Percentiles rank a stretch among this genome's conserved stretches.
These are phyloP conservation scores for Chrysoporthe cubensis DNA, from an alignment of 2,329 filamentous ascomycete genomes.

Conservation along the genomic window DNA sequence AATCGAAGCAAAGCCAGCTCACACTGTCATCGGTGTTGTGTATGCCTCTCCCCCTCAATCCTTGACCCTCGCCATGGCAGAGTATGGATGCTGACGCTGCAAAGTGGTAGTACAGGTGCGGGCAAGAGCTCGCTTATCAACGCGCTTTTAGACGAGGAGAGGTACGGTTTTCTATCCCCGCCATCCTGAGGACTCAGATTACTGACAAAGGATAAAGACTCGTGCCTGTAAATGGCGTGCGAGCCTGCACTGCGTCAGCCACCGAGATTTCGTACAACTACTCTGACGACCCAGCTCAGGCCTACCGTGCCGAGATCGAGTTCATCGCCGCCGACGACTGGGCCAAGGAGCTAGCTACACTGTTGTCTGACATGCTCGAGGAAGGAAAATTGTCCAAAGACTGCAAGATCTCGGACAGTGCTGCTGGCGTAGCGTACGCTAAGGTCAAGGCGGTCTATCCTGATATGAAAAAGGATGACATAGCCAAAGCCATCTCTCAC, in stretches of 20 bases:
- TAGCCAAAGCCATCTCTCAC: constrained; percentile 42
- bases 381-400: constrained; percentile 40
- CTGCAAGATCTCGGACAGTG: constrained; percentile 31
- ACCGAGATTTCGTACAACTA: constrained; percentile 64
- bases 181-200: constrained; percentile 31
- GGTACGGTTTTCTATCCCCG: constrained; percentile 30
- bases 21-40: constrained; percentile 59
- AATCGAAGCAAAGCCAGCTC: constrained; percentile 41
- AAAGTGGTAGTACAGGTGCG: constrained; percentile 59
- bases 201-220: constrained; percentile 34
- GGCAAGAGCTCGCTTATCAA: constrained; percentile 69
- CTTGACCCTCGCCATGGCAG: too few relatives aligned
- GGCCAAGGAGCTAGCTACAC: constrained; percentile 52
- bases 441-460: constrained; percentile 56
- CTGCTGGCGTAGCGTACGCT: constrained; percentile 50
- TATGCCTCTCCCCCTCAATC: neutral
- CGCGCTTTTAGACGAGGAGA: constrained; percentile 64
- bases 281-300: constrained; percentile 38
- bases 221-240: constrained; percentile 53
- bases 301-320: constrained; percentile 60
- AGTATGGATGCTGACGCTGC: neutral
- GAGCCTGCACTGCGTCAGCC: constrained; percentile 64
- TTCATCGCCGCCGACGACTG: constrained; percentile 59
- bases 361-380: constrained; percentile 53
- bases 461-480: constrained; percentile 43